Percentiles rank a stretch among this genome's conserved stretches.
Conservation (phyloP, 148 eudicot genomes). For the Cornus suecica region DNA sequence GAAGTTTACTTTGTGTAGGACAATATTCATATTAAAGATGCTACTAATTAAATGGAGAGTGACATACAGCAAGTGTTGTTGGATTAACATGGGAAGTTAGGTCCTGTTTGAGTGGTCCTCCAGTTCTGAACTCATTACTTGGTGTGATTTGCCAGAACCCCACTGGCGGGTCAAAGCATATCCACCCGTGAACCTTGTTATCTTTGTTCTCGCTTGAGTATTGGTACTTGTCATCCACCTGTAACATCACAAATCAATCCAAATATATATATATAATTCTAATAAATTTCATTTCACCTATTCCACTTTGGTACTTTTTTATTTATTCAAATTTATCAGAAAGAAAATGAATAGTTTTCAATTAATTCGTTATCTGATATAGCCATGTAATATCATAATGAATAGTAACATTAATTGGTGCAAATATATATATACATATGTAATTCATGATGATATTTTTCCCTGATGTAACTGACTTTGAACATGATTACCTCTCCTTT, state of each 20-base stretch:
- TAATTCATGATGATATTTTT: too few relatives aligned
- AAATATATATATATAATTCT: background rate
- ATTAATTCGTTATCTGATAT: background rate
- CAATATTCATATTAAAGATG: background rate
- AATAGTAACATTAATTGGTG: background rate
- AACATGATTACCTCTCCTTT: slow-evolving; percentile 61
- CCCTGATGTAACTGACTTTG: background rate
- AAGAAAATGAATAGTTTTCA: background rate
- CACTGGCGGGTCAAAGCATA: slow-evolving; percentile 65
- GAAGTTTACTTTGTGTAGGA: too few relatives aligned
- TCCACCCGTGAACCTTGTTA: slow-evolving; percentile 83
- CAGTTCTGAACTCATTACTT: slow-evolving; percentile 74
- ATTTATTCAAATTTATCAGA: background rate
- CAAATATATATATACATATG: too few relatives aligned
- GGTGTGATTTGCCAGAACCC: slow-evolving; percentile 91
- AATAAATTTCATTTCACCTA: background rate
- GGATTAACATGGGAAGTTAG: slow-evolving; percentile 87
- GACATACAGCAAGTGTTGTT: slow-evolving; percentile 64
- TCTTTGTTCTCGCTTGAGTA: slow-evolving; percentile 74
- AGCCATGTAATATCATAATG: too few relatives aligned
- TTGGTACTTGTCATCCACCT: slow-evolving; percentile 92
- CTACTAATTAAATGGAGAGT: background rate
- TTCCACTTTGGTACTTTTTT: background rate
- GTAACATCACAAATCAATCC: background rate
- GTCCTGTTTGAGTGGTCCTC: slow-evolving; percentile 80